phyloP scores from a whole-genome alignment of 192 early-diverging fungal genomes.

The Backusella luteola region DNA sequence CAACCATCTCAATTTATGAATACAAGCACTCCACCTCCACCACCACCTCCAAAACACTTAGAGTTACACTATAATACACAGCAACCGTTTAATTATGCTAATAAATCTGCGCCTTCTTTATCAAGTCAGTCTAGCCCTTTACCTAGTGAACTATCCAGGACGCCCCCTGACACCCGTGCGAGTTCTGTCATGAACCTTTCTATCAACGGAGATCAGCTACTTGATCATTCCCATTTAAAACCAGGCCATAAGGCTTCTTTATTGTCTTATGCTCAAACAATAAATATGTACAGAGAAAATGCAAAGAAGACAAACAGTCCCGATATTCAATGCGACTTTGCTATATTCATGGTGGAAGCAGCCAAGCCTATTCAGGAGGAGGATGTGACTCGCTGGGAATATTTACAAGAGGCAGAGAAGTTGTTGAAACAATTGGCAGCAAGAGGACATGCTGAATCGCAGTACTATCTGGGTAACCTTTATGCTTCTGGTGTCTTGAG shows the following conservation, averaged over 20 bases:
- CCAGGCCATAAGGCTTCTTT: conserved; percentile 57
- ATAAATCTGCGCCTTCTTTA: conserved; percentile 15
- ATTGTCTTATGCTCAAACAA: conserved; percentile 53
- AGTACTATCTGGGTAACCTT: conserved; percentile 66
- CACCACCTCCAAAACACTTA: conserved; percentile 6
- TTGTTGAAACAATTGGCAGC: conserved; percentile 58
- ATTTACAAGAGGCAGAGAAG: conserved; percentile 66
- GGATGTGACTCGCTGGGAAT: conserved; percentile 44
- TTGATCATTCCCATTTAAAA: conserved; percentile 59
- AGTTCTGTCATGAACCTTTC: conserved; percentile 32
- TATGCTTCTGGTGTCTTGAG: conserved; percentile 64
- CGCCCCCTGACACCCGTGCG: conserved; percentile 28
- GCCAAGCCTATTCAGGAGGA: conserved; percentile 46
- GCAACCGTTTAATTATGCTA: conserved; percentile 6
- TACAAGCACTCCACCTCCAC: neutral
- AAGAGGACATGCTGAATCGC: conserved; percentile 63
- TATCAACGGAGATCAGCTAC: conserved; percentile 29
- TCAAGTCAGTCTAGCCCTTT: conserved; percentile 15
- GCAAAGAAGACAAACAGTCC: conserved; percentile 64
- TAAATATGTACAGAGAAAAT: conserved; percentile 62
- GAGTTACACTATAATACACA: conserved; percentile 8
- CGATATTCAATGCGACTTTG: conserved; percentile 66
- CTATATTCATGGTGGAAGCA: conserved; percentile 63
- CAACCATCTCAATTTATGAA: conserved; percentile 12
- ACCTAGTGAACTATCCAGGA: neutral